phyloP scores from a whole-genome alignment of 108 stramenopile genomes.

The Pseudonitzschia delicatissima region DNA sequence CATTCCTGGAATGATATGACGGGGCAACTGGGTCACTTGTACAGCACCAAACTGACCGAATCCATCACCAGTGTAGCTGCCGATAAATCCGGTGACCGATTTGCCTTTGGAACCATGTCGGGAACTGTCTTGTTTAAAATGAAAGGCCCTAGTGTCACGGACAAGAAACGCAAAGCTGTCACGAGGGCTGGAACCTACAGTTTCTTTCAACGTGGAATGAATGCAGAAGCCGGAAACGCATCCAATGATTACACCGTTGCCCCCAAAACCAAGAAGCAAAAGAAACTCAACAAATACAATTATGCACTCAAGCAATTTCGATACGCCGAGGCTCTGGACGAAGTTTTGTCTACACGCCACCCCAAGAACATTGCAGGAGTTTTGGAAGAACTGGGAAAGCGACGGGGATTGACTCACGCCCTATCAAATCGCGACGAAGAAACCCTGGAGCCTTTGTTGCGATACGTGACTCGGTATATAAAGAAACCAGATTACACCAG shows the following conservation, averaged over 20 bases:
- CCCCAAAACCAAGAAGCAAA: constrained; percentile 44
- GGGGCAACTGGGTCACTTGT: constrained; percentile 53
- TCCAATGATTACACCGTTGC: constrained; percentile 53
- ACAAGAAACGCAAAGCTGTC: constrained; percentile 49
- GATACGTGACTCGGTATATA: constrained; percentile 81
- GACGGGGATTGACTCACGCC: constrained; percentile 72
- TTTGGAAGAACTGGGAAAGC: constrained; percentile 83
- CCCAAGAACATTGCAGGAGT: constrained; percentile 74
- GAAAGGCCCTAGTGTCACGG: constrained; percentile 34
- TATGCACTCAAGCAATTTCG: constrained; percentile 74
- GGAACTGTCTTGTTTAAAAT: constrained; percentile 66
- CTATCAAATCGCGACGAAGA: constrained; percentile 86
- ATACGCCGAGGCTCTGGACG: constrained; percentile 88
- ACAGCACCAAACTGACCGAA: constrained; percentile 56
- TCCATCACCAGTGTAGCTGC: constrained; percentile 64
- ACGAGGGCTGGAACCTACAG: constrained; percentile 75
- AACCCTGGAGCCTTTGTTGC: constrained; percentile 76
- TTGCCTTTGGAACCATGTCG: constrained; percentile 69
- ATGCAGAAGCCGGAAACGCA: constrained; percentile 55
- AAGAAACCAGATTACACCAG: constrained; percentile 68
- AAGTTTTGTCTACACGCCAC: constrained; percentile 67
- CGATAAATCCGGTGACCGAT: constrained; percentile 48
- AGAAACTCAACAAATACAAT: constrained; percentile 75
- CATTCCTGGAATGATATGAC: constrained; percentile 57
- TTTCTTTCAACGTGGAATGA: constrained; percentile 74